Evolutionary conservation across 495 filamentous ascomycete genomes (phyloP).

Genomic region (Xylaria curta): DNA sequence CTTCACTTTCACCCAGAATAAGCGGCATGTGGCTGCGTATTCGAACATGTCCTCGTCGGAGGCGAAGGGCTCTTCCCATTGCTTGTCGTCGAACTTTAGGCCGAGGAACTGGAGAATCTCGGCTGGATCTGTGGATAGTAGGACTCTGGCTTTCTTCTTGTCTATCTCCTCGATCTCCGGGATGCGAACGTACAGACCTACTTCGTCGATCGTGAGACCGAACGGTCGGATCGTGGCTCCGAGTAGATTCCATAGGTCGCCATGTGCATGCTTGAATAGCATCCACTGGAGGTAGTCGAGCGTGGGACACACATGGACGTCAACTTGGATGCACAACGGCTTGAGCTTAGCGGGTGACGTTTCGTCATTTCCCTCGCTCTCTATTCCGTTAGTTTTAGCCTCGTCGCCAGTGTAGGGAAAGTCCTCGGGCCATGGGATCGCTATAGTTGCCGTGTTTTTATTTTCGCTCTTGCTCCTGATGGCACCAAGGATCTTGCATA

Average conservation of each 20-base stretch:
- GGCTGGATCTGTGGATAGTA: conserved; percentile 60
- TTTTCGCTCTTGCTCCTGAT: conserved; percentile 38
- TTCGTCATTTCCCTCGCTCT: neutral
- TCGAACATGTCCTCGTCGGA: conserved; percentile 61
- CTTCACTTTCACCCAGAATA: conserved; percentile 54
- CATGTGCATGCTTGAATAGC: conserved; percentile 66
- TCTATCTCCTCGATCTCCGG: conserved; percentile 65
- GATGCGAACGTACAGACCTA: conserved; percentile 65
- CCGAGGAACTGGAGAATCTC: conserved; percentile 65
- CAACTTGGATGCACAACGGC: conserved; percentile 64
- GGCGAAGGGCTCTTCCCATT: conserved; percentile 54
- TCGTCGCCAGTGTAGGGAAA: neutral
- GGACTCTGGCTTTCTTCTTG: conserved; percentile 59
- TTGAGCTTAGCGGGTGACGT: neutral
- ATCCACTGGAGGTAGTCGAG: conserved; percentile 60
- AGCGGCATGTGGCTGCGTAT: conserved; percentile 55
- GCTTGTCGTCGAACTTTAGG: conserved; percentile 46
- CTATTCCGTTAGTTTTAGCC: neutral
- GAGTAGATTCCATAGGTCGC: conserved; percentile 71
- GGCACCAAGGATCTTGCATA: conserved; percentile 39
- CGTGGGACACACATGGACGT: conserved; percentile 60
- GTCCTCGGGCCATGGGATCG: conserved; percentile 57
- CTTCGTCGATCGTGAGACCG: conserved; percentile 67
- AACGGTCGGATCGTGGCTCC: conserved; percentile 64
- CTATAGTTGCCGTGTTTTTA: conserved; percentile 45